Base-by-base conservation (phyloP, 2,329 filamentous ascomycete genomes). In the Penicillium sp. region DNA sequence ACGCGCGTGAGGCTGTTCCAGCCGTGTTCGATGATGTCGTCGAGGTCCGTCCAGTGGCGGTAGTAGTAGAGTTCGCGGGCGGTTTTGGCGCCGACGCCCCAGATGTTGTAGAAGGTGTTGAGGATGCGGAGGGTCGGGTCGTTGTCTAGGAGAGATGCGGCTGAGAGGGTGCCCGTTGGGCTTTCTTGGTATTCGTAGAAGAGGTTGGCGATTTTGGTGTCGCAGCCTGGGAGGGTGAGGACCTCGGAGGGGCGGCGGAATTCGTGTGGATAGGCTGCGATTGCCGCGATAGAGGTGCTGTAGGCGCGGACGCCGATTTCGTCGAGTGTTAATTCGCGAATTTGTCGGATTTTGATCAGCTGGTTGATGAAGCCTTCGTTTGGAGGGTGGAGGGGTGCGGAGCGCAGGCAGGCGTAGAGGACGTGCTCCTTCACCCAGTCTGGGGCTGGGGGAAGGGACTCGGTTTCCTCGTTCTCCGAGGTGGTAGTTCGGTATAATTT, bases 291-390 rank as follows among this genome's bases (percentile, higher is more conserved):
- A 10, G 85, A 83, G 2, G 85, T 89, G 28, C 86, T 90, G 64
- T 97, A 97, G 0, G 91, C 89, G 43, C 88, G 80, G 0, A 90
- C 82, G 2, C 88, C 88, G 51, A 94, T 82, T 41, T 85, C 77
- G 60, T 96, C 89, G 8, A 82, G 80, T 1, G 78, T 82, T 1
- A 96, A 74, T 15, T 81, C 76, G 21, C 91, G 80, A 2, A 84
- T 77, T 2, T 79, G 80, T 39, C 85, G 81, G 57, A 97, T 88
- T 52, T 84, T 83, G 57, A 82, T 79, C 5, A 98, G 76, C 53
- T 86, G 77, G 0, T 78, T 69, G 37, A 96, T 80, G 64, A 98
- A 97, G 0, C 67, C 68, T 37, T 81, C 75, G 58, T 97, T 97
- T 0, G 86, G 85, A 0, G 82, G 75, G 48, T 83, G 72, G 0